Conservation (phyloP, 2,329 filamentous ascomycete species). For the Aureobasidium sp. region DNA sequence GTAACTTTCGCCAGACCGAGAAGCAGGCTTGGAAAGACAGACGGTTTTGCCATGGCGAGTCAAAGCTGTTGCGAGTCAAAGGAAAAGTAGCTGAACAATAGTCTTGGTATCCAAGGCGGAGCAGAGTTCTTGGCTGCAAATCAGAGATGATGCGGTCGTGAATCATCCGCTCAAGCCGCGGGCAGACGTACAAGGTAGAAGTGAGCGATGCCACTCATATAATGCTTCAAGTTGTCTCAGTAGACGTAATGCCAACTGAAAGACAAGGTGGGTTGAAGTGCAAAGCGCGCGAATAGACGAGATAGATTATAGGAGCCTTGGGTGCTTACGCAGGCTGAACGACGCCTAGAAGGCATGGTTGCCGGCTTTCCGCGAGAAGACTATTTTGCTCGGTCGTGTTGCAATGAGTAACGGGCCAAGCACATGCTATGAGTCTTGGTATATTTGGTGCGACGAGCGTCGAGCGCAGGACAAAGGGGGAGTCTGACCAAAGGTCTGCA, state of each 20-base stretch:
- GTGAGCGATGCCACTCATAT: background rate
- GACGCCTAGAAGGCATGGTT: slow-evolving; percentile 1
- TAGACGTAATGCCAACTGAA: background rate
- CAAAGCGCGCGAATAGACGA: background rate
- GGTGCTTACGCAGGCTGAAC: slow-evolving; percentile 2
- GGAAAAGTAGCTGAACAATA: background rate
- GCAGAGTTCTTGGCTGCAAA: background rate
- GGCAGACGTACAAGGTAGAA: too few species aligned
- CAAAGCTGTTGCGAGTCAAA: background rate
- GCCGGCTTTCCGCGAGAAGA: background rate
- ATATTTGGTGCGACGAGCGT: slow-evolving; percentile 1
- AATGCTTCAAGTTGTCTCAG: background rate
- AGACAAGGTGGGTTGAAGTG: background rate
- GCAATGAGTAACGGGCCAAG: slow-evolving; percentile 9
- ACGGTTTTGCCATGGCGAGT: background rate
- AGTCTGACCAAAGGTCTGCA: background rate
- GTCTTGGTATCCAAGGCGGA: slow-evolving; percentile 1
- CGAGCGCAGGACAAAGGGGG: slow-evolving; percentile 1
- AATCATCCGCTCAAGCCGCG: background rate
- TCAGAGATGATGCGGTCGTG: background rate
- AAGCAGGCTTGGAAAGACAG: background rate
- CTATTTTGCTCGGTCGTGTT: background rate
- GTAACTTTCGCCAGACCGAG: background rate
- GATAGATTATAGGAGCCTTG: slow-evolving; percentile 1
- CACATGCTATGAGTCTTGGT: slow-evolving; percentile 5